phyloP scores from a whole-genome alignment of 176 grass and related monocot species.

The Cenchrus purpureus region DNA sequence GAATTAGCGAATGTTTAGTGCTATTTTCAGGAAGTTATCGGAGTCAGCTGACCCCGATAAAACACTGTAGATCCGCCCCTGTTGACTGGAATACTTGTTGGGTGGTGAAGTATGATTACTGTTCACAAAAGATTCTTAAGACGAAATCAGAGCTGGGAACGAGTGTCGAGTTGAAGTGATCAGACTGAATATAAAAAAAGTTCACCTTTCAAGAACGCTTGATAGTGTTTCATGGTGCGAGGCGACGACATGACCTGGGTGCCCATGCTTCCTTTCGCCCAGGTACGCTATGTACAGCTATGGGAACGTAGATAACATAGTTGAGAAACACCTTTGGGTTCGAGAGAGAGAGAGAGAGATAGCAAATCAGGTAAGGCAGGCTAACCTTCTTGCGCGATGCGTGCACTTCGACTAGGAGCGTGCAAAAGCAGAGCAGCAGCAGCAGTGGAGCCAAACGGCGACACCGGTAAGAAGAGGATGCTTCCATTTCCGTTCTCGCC shows the following conservation, averaged over 20 bases:
- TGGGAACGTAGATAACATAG: not conserved
- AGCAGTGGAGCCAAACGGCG: not conserved
- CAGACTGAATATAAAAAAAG: not conserved
- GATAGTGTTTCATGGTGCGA: too few relatives aligned
- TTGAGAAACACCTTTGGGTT: not conserved
- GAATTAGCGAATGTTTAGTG: too few relatives aligned
- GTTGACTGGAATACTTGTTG: not conserved
- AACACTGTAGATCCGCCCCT: too few relatives aligned
- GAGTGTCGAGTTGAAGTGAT: not conserved
- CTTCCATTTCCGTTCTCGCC: not conserved
- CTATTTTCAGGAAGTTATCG: too few relatives aligned
- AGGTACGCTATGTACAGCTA: not conserved
- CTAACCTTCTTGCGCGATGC: slow-evolving; percentile 19
- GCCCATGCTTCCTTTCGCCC: not conserved
- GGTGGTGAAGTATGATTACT: not conserved
- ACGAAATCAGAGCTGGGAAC: not conserved
- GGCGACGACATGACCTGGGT: too few relatives aligned
- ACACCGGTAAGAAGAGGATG: not conserved
- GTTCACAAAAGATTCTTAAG: not conserved
- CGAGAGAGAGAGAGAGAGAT: not conserved
- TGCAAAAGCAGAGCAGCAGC: slow-evolving; percentile 1
- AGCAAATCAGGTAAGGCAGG: not conserved
- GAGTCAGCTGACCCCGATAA: too few relatives aligned
- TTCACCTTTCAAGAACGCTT: not conserved
- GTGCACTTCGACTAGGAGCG: not conserved